These are phyloP conservation scores for Eucalyptus erythrocorys DNA, from an alignment of 345 rosid species.

Conservation along the genomic window DNA sequence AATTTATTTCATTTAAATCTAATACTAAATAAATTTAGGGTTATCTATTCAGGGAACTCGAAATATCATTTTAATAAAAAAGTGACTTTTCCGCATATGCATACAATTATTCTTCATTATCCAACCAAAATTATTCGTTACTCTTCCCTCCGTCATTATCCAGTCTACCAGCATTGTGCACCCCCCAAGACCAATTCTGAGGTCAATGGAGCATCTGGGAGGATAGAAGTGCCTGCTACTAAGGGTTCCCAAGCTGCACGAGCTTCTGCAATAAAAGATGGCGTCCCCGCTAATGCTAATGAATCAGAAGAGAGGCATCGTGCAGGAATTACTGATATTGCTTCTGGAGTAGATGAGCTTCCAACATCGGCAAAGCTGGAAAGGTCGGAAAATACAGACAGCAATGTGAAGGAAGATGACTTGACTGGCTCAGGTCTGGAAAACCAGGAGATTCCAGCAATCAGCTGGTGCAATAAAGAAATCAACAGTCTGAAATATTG, in stretches of 20 bases:
- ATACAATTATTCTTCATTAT: too few relatives aligned
- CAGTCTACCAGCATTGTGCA: background rate
- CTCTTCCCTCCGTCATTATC: too few relatives aligned
- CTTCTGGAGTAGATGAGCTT: background rate
- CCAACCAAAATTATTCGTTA: too few relatives aligned
- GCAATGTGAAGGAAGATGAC: background rate
- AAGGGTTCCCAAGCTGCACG: background rate
- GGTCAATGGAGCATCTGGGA: background rate
- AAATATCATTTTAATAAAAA: too few relatives aligned
- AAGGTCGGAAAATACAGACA: background rate
- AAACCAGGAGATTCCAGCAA: background rate
- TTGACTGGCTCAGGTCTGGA: background rate
- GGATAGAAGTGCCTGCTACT: background rate
- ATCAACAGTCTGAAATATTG: background rate
- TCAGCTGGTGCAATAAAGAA: background rate
- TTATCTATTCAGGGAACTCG: too few relatives aligned
- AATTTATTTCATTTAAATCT: background rate
- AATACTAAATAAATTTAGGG: too few relatives aligned
- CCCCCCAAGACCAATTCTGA: background rate
- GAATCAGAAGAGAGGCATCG: slow-evolving; percentile 4
- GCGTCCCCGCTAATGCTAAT: background rate
- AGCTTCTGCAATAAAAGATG: background rate
- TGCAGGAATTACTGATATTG: background rate
- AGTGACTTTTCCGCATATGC: too few relatives aligned
- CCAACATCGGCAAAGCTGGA: background rate